Conservation (phyloP, 2,329 filamentous ascomycete genomes). For the Trichoderma aggressivum region DNA sequence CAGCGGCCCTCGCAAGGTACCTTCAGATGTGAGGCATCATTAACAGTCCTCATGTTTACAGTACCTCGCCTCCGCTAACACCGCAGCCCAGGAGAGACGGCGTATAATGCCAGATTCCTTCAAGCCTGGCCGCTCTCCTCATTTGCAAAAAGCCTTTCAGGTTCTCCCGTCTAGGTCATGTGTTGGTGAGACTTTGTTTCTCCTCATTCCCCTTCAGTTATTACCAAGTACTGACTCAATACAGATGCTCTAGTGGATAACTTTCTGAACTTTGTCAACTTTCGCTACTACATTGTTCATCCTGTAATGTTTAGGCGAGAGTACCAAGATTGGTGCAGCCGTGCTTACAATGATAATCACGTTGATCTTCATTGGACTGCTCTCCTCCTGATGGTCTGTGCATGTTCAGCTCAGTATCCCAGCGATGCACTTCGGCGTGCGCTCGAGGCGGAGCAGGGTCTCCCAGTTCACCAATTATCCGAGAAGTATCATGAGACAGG, state of each 20-base stretch:
- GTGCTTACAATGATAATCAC: conserved; percentile 29
- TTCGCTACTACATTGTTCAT: conserved; percentile 40
- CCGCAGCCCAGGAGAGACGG: neutral
- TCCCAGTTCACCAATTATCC: conserved; percentile 29
- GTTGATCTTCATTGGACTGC: conserved; percentile 38
- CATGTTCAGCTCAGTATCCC: conserved; percentile 36
- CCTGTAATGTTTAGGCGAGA: conserved; percentile 35
- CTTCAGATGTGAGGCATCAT: neutral
- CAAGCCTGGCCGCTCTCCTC: conserved; percentile 26
- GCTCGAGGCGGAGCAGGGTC: conserved; percentile 32
- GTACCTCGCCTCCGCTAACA: neutral
- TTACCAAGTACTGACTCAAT: neutral
- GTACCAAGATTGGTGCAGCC: conserved; percentile 36
- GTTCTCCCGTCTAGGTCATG: conserved; percentile 34
- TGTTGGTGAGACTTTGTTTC: conserved; percentile 28
- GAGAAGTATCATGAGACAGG: conserved; percentile 35
- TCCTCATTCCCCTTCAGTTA: neutral
- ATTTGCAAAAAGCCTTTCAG: conserved; percentile 32
- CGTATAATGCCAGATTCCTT: conserved; percentile 14
- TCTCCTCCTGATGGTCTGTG: conserved; percentile 38
- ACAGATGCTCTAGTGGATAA: conserved; percentile 37
- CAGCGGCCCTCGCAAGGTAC: neutral
- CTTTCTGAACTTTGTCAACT: conserved; percentile 38
- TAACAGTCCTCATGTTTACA: neutral
- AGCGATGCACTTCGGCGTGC: conserved; percentile 30